Percentiles rank a stretch among this genome's conserved stretches.
Conservation (phyloP, 2,329 filamentous ascomycete species). For the Aspergillus transmontanensis region DNA sequence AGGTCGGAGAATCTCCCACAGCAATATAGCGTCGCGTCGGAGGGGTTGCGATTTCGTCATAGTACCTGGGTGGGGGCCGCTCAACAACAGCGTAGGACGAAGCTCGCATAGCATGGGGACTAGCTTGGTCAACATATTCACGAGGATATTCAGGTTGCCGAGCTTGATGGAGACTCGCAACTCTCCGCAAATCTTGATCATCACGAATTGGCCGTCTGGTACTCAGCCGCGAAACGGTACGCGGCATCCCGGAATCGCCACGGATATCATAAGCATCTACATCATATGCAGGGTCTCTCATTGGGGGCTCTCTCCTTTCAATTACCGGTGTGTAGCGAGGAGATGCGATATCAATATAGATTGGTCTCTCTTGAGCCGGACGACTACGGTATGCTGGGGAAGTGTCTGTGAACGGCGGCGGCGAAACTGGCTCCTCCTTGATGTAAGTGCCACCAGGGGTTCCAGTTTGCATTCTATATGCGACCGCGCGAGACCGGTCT, state of each 20-base stretch:
- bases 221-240: slow-evolving; percentile 43
- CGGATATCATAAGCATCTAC: slow-evolving; percentile 37
- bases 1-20: slow-evolving; percentile 40
- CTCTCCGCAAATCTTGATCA: slow-evolving; percentile 49
- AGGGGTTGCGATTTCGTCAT: slow-evolving; percentile 39
- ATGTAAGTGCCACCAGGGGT: slow-evolving; percentile 55
- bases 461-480: slow-evolving; percentile 36
- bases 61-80: slow-evolving; percentile 41
- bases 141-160: slow-evolving; percentile 44
- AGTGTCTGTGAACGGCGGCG: slow-evolving; percentile 56
- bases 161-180: slow-evolving; percentile 50
- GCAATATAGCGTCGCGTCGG: slow-evolving; percentile 38
- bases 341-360: slow-evolving; percentile 52
- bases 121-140: slow-evolving; percentile 49
- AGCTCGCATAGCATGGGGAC: slow-evolving; percentile 39
- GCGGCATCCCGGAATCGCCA: slow-evolving; percentile 36
- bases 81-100: slow-evolving; percentile 45
- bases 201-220: slow-evolving; percentile 42
- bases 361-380: slow-evolving; percentile 44
- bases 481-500: slow-evolving; percentile 34
- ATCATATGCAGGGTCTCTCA: slow-evolving; percentile 37
- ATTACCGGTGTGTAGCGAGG: slow-evolving; percentile 40
- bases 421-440: slow-evolving; percentile 65
- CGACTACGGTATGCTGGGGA: slow-evolving; percentile 39
- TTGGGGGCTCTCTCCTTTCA: slow-evolving; percentile 36